Evolutionary conservation across 2,329 filamentous ascomycete species (phyloP).

Genomic region (Hymenoscyphus fructigenus): DNA sequence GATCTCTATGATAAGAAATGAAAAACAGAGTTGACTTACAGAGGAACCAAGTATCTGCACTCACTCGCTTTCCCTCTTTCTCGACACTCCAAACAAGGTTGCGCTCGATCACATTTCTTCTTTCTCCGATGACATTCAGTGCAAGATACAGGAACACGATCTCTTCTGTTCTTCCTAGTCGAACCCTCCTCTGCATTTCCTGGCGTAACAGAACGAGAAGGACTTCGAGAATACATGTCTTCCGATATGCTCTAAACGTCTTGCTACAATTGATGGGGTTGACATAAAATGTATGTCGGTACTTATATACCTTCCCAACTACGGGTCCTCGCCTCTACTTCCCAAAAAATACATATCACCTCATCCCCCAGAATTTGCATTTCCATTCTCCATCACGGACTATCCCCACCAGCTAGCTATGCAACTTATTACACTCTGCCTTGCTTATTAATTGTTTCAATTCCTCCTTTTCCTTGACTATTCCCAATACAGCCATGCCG

Average conservation of each 20-base stretch:
- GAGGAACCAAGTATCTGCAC: slow-evolving; percentile 22
- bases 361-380: not conserved
- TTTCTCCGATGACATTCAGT: slow-evolving; percentile 27
- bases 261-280: not conserved
- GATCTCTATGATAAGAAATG: not conserved
- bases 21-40: slow-evolving; percentile 18
- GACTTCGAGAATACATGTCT: slow-evolving; percentile 1
- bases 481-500: not conserved
- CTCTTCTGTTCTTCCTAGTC: not conserved
- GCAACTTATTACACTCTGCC: not conserved
- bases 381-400: not conserved
- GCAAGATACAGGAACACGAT: slow-evolving; percentile 6
- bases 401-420: not conserved
- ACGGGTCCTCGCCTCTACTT: not conserved
- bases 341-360: not conserved
- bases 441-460: not conserved
- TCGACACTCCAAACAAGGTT: slow-evolving; percentile 26
- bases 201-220: not conserved
- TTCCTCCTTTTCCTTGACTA: not conserved
- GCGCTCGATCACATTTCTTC: slow-evolving; percentile 26
- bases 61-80: slow-evolving; percentile 20
- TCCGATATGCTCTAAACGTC: not conserved
- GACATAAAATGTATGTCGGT: not conserved
- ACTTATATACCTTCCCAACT: not conserved
- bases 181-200: not conserved